Conservation (phyloP, 805 yeast genomes). For the Kuraishia molischiana region DNA sequence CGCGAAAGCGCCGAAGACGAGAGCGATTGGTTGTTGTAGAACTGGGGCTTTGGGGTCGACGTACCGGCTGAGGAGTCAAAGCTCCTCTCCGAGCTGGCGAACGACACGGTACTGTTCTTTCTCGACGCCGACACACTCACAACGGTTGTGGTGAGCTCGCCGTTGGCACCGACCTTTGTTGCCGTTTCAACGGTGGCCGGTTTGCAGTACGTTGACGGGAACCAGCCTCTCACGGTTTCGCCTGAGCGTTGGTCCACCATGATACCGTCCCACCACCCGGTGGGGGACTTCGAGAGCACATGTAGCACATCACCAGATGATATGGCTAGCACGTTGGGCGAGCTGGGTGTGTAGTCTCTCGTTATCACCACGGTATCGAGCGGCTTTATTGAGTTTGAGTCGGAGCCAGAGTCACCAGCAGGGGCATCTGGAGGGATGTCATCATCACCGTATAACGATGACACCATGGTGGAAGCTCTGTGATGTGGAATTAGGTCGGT, state of each 20-base stretch:
- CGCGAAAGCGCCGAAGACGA: conserved; percentile 9
- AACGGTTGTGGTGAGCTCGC: conserved; percentile 5
- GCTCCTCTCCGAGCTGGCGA: conserved; percentile 30
- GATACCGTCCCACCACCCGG: conserved; percentile 90
- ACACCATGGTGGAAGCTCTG: too few relatives aligned
- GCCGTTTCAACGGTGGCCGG: conserved; percentile 10
- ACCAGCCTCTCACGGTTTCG: conserved; percentile 65
- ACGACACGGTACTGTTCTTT: conserved; percentile 39
- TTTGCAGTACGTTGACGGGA: conserved; percentile 58
- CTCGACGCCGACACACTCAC: conserved; percentile 22
- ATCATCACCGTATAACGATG: too few relatives aligned
- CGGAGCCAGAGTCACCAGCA: too few relatives aligned
- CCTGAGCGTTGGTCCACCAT: conserved; percentile 26
- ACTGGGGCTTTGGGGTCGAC: conserved; percentile 15
- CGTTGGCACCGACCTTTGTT: conserved; percentile 1
- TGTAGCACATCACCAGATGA: conserved; percentile 60
- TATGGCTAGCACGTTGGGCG: conserved; percentile 40
- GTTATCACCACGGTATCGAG: conserved; percentile 52
- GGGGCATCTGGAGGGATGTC: too few relatives aligned
- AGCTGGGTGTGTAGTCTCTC: conserved; percentile 44
- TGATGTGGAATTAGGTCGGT: too few relatives aligned
- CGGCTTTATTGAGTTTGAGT: conserved; percentile 15
- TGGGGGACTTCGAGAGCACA: conserved; percentile 51
- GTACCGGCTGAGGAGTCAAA: conserved; percentile 11
- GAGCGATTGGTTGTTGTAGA: too few relatives aligned